Base-by-base conservation (phyloP, 1,139 yeast genomes). In the Pichia sp. region DNA sequence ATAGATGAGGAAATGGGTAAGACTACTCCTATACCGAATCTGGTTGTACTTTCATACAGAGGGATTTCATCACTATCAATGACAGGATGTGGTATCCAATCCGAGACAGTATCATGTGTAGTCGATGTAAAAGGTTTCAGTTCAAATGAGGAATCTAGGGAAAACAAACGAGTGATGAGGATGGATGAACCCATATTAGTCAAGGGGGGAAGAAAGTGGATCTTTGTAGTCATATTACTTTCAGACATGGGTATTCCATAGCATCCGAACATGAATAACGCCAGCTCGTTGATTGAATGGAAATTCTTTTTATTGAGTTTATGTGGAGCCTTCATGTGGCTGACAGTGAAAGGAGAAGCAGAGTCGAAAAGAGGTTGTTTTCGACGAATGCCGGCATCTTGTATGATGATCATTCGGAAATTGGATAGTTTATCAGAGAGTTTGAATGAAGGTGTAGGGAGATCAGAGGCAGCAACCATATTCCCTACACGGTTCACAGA, bases 201-300 rank as follows among this genome's bases (percentile, higher is more conserved):
- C 15, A 70, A 48, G 2, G 64, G 54, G 1, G 77, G 77, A 15
- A 74, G 52, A 22, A 61, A 49, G 50, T 73, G 78, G 8, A 73
- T 49, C 43, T 73, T 74, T 3, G 74, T 69, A 14, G 66, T 53
- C 19, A 63, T 52, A 24, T 60, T 61, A n/a, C 61, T 53, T 41
- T 73, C 77, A 43, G 63, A 69, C 6, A 70, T 58, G 12, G 77
- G 74, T 24, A 73, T 53, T 1, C 78, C 78, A 33, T 49, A 49
- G 40, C 73, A 69, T 6, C 80, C 80, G 52, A 72, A 74, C 72
- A 72, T 69, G 46, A 64, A 70, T 41, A 69, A 69, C 31, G 69
- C 63, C 25, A 74, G 50, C 41, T 73, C 78, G 38, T 59, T 58
- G 10, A 57, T 46, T 24, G 66, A 62, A 45, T 72, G 76, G 42